Evolutionary conservation across 768 basidiomycete genomes (phyloP), one percentile per base, ranked within the genome.

Genomic region (Trametes elegans): DNA sequence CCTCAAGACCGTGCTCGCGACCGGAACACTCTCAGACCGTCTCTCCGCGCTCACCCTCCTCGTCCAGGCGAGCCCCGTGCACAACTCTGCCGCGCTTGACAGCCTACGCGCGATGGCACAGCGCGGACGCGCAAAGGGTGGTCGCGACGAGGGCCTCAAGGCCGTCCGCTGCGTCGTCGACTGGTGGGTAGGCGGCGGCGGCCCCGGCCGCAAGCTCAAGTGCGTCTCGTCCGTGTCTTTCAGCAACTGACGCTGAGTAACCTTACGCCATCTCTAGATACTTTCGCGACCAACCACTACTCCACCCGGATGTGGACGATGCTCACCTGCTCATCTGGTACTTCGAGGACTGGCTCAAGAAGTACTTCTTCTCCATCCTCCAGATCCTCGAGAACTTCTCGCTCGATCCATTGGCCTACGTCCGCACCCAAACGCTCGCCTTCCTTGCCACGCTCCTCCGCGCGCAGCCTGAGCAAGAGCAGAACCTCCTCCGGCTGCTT

Each of bases 111-210:
- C 71, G 3, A 85, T 96, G 87, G 83, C 88, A 1, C 88, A 90
- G 65, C 73, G 79, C 31, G 87, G 87, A 0, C 84, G 87, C 57
- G 87, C 85, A 0, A 92, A 91, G 64, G 93, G 92, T 35, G 91
- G 92, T 3, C 79, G 95, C n/a, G 94, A 94, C 46, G 95, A 98
- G 74, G 85, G 89, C 62, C 68, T 97, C 39, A 93, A 95, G 60
- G 94, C 95, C 3, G 67, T 96, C 50, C 79, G 95, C 38, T 96
- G 94, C 58, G 78, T 99, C 54, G 86, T 91, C 28, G 96, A 98
- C 80, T 98, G 96, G 94, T 97, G 94, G 93, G 81, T 89, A 41
- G 94, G 93, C 28, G 95, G 94, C 21, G 93, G 93, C n/a, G 90
- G 85, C 18, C 91, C 93, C 0, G 76, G 79, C 55, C 76, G 91